A percentile compares a stretch with the other conserved stretches of the same genome.
Evolutionary conservation across 2,329 filamentous ascomycete genomes (phyloP).

Genomic region (Aureobasidium zeae): DNA sequence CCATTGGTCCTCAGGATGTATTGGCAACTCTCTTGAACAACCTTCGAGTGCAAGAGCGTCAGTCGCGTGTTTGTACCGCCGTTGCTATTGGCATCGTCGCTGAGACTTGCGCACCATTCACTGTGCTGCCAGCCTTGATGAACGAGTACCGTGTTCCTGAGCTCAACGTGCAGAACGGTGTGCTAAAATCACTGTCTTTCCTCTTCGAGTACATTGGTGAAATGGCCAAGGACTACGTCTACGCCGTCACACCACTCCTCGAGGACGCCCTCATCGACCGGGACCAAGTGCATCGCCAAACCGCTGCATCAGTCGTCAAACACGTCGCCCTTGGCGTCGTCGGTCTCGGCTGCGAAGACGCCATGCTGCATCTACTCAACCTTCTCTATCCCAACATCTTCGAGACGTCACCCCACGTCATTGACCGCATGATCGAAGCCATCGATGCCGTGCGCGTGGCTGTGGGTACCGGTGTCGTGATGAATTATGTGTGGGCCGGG

Average conservation of each 20-base stretch:
- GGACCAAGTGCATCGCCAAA: slow-evolving; percentile 96
- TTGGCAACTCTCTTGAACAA: slow-evolving; percentile 94
- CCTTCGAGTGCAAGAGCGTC: slow-evolving; percentile 89
- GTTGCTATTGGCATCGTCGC: slow-evolving; percentile 98
- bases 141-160: slow-evolving; percentile 98
- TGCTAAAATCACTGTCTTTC: slow-evolving; percentile 93
- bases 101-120: slow-evolving; percentile 96
- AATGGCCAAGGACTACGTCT: slow-evolving; percentile 98
- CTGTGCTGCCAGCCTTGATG: slow-evolving; percentile 96
- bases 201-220: slow-evolving; percentile 99
- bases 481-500: slow-evolving; percentile 98
- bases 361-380: slow-evolving; percentile 96
- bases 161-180: slow-evolving; percentile 97
- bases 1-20: slow-evolving; percentile 95
- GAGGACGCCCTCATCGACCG: slow-evolving; percentile 96
- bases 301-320: slow-evolving; percentile 92
- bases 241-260: slow-evolving; percentile 88
- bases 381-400: slow-evolving; percentile 94
- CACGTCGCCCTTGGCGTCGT: slow-evolving; percentile 97
- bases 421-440: slow-evolving; percentile 93
- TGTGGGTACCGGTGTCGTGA: slow-evolving; percentile 79
- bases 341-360: slow-evolving; percentile 92
- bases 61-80: slow-evolving; percentile 95
- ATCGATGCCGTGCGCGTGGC: slow-evolving; percentile 94
- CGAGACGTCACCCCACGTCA: slow-evolving; percentile 95